Conservation (phyloP, 495 filamentous ascomycete species). For the Hypoxylon fragiforme region DNA sequence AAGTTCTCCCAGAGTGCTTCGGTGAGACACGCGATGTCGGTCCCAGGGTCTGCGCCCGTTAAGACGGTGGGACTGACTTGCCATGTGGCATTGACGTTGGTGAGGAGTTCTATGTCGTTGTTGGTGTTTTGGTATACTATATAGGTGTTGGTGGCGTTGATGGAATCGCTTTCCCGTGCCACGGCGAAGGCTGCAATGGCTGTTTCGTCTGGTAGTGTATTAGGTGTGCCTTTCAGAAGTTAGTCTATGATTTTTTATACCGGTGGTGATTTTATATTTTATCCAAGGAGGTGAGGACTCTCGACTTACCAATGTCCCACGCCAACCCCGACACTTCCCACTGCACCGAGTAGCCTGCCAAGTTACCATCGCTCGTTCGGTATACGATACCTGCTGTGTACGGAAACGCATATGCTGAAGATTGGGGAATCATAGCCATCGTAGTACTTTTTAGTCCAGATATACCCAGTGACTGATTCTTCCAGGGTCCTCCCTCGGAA, state of each 20-base stretch:
- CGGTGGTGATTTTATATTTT: not conserved
- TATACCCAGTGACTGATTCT: not conserved
- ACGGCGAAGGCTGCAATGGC: conserved; percentile 10
- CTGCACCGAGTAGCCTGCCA: conserved; percentile 1
- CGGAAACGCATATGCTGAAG: not conserved
- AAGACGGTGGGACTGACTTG: not conserved
- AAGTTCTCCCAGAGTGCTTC: not conserved
- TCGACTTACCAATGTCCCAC: conserved; percentile 4
- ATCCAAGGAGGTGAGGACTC: not conserved
- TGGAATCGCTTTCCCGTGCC: not conserved
- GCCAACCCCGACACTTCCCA: not conserved
- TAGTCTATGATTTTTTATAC: not conserved
- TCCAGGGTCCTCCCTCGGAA: not conserved
- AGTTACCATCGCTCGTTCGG: not conserved
- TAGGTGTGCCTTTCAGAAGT: not conserved
- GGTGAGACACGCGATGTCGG: conserved; percentile 4
- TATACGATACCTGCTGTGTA: conserved; percentile 1
- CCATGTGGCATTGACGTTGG: not conserved
- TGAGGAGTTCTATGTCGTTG: conserved; percentile 3
- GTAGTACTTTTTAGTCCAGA: not conserved
- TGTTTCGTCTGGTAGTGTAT: not conserved
- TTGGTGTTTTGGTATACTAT: conserved; percentile 1
- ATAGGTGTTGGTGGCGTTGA: not conserved
- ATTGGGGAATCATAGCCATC: conserved; percentile 1
- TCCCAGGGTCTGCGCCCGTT: conserved; percentile 1